Evolutionary conservation across 1,139 yeast species (phyloP), one percentile per base, ranked within the genome.

Genomic region (Lodderomyces theae): DNA sequence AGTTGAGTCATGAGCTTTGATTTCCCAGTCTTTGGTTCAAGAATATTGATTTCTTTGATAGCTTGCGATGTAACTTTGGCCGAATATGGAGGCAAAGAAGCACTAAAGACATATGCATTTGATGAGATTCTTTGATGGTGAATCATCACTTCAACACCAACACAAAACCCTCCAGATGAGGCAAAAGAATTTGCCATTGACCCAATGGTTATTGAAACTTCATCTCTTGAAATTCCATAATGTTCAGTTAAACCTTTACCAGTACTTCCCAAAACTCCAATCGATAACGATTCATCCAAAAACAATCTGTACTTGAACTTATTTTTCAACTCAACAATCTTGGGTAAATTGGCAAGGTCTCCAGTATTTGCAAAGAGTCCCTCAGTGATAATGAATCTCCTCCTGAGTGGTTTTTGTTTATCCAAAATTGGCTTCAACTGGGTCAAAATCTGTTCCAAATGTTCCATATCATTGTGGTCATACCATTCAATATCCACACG

Each of bases 121-220:
- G 96, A 86, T 24, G 89, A 86, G 17, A 49, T 49, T 45, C 50
- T 81, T 72, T 94, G 98, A 64, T 92, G 96, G 52, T 83, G 86
- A 34, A 90, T 80, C 90, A 92, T 87, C 44, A 84, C 83, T 31
- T 68, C 65, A 32, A 79, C 84, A 45, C 97, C 98, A 19, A 87
- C 87, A 58, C 96, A 92, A 63, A 88, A 92, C 1, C 96, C 98
- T 48, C 99, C 99, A 34, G 94, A 82, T 8, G 95, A 74, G n/a
- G 90, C 94, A 51, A 90, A 74, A 0, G 95, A 74, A 34, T 75
- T 74, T 10, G 96, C 95, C 72, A 92, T 66, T 2, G 95, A 82
- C 22, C 97, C 97, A 45, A 88, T 76, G 10, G 96, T 86, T 49
- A 92, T 82, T 50, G 92, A 94, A 45, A 92, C 72, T 42, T 82